These are phyloP conservation scores for Marasmius sp. DNA, from an alignment of 1,284 basidiomycete species.

Conservation along the genomic window DNA sequence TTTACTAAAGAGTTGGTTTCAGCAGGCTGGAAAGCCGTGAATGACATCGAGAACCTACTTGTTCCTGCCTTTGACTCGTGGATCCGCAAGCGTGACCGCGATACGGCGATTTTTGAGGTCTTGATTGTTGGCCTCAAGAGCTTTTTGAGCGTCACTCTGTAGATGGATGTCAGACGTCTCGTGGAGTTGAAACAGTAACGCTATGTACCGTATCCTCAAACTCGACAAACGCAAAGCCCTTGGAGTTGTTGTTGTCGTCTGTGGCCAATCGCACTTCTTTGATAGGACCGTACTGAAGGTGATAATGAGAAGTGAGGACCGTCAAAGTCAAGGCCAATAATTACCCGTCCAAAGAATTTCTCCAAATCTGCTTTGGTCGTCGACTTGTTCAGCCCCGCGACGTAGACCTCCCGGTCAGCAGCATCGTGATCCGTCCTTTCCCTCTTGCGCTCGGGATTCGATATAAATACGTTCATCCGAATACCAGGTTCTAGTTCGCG, in stretches of 20 bases:
- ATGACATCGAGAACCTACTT: constrained; percentile 33
- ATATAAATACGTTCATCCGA: constrained; percentile 79
- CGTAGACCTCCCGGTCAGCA: constrained; percentile 81
- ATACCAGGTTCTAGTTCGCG: constrained; percentile 70
- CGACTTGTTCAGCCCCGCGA: constrained; percentile 80
- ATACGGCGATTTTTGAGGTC: constrained; percentile 85
- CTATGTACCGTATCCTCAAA: constrained; percentile 75
- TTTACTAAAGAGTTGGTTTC: constrained; percentile 30
- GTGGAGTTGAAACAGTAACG: neutral
- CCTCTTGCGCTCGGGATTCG: constrained; percentile 88
- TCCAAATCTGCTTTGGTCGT: constrained; percentile 73
- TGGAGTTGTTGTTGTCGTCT: constrained; percentile 70
- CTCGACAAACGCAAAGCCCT: constrained; percentile 94
- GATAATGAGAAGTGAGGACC: constrained; percentile 11
- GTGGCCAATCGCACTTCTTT: constrained; percentile 79
- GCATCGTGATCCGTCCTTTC: constrained; percentile 85
- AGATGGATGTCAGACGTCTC: constrained; percentile 8
- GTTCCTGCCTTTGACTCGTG: constrained; percentile 59
- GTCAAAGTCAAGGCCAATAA: neutral
- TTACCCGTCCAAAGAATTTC: constrained; percentile 75
- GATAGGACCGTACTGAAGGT: constrained; percentile 71
- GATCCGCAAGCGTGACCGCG: constrained; percentile 80
- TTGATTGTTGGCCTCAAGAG: constrained; percentile 79
- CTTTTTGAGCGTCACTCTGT: constrained; percentile 70
- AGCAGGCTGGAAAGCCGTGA: neutral